A percentile compares a stretch with the other conserved stretches of the same genome.
Conservation (phyloP, 73 alveolate genomes). For the Effrenium voratum region DNA sequence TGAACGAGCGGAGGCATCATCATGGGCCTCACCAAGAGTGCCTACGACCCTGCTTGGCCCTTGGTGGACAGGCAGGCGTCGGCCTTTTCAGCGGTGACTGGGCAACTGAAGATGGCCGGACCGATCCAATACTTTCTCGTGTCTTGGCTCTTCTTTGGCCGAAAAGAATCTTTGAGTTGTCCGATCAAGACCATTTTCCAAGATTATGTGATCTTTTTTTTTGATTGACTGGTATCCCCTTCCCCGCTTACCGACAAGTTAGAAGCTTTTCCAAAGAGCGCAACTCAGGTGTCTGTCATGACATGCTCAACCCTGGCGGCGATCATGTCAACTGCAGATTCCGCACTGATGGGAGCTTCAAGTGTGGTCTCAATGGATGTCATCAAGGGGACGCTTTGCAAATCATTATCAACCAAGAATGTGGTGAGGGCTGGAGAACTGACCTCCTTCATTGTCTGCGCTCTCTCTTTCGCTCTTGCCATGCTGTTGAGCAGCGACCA, state of each 20-base stretch:
- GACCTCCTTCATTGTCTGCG: slow-evolving; percentile 7
- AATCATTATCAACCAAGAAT: slow-evolving; percentile 1
- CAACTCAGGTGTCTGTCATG: slow-evolving; percentile 62
- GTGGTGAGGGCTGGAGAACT: slow-evolving; percentile 28
- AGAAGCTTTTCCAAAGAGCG: too few species aligned
- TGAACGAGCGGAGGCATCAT: too few species aligned
- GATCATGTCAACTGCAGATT: slow-evolving; percentile 87
- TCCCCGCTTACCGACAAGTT: too few species aligned
- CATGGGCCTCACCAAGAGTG: slow-evolving; percentile 71
- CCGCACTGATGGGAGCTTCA: slow-evolving; percentile 83
- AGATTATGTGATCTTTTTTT: too few species aligned
- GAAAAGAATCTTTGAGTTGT: too few species aligned
- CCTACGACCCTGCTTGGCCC: slow-evolving; percentile 56
- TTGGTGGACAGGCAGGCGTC: slow-evolving; percentile 41
- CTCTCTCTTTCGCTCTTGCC: slow-evolving; percentile 18
- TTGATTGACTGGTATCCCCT: too few species aligned
- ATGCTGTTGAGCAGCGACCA: slow-evolving; percentile 33
- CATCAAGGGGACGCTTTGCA: slow-evolving; percentile 1
- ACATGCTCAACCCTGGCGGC: slow-evolving; percentile 73
- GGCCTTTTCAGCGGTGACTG: slow-evolving; percentile 75
- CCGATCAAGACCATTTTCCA: too few species aligned
- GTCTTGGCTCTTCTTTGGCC: too few species aligned
- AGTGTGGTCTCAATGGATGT: slow-evolving; percentile 70
- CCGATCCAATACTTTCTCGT: slow-evolving; percentile 48
- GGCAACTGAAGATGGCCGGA: slow-evolving; percentile 60